phyloP scores from a whole-genome alignment of 2,329 filamentous ascomycete species.

The Pezicula radicicola region DNA sequence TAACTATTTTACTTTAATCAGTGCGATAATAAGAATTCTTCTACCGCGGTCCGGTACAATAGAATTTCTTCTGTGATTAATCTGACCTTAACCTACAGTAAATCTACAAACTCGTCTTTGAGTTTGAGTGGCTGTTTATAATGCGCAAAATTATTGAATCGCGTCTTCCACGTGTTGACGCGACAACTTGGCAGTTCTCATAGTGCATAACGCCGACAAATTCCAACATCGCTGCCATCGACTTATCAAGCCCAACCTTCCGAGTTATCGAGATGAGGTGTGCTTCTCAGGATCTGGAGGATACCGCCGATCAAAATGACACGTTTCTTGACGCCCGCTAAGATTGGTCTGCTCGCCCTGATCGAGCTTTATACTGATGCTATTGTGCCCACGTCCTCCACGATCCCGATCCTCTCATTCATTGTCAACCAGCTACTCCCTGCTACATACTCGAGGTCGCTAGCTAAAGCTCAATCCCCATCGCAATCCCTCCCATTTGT shows the following conservation, averaged over 20 bases:
- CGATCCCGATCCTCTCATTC: slow-evolving; percentile 75
- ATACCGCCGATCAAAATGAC: slow-evolving; percentile 50
- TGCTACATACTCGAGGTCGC: slow-evolving; percentile 30
- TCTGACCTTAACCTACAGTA: no score
- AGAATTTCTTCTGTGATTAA: no score
- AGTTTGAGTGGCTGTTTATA: no score
- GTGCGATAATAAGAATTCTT: no score
- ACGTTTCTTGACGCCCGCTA: slow-evolving; percentile 84
- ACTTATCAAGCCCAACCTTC: neutral
- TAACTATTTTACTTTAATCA: no score
- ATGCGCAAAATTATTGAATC: no score
- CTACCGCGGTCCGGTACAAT: no score
- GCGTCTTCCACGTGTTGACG: no score
- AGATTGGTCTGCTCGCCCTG: slow-evolving; percentile 77
- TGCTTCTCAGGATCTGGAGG: neutral
- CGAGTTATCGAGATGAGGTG: neutral
- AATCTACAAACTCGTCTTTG: no score
- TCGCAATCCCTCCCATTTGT: slow-evolving; percentile 34
- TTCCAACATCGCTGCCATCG: neutral
- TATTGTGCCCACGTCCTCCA: slow-evolving; percentile 64
- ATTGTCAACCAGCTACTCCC: slow-evolving; percentile 68
- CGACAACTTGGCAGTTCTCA: no score
- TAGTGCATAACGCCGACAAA: no score
- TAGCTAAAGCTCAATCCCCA: slow-evolving; percentile 6
- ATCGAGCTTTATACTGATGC: slow-evolving; percentile 78